Evolutionary conservation across 495 filamentous ascomycete genomes (phyloP), one percentile per base, ranked within the genome.

Genomic region (Tuber aestivum): DNA sequence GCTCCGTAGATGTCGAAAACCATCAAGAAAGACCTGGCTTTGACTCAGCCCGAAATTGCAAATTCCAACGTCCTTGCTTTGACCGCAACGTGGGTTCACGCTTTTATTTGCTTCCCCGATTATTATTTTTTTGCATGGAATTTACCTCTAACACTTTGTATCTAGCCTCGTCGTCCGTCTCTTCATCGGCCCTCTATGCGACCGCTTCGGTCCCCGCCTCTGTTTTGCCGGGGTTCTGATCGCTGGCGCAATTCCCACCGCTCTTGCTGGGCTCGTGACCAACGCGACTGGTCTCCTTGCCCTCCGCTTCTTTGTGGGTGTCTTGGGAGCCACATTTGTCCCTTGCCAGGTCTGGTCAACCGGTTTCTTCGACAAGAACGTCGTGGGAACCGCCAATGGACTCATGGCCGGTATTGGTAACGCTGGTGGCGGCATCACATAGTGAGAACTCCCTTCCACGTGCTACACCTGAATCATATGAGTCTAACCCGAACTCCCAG

Each of bases 301-400:
- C 21, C 86, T 94, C 72, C 90, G 95, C 44, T 97, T 97, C 86
- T 97, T 97, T 85, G 88, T 97, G 73, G 95, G 95, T 48, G 97
- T 98, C 74, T 88, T 98, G 1, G 95, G 95, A 42, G 95, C 92
- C 0, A 89, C 89, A 8, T 98, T 98, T 77, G 94, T 98, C 4
- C 95, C 95, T 3, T 97, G 95, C 83, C 95, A 97, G 79, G 95
- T 97, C 12, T 98, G 95, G 94, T 92, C 91, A 41, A 97, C 95
- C 0, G 94, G 92, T 2, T 97, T 95, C 86, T 97, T 95, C 81
- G 95, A 98, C 86, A 97, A 97, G 86, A 96, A 93, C 81, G 89
- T 97, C 27, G 92, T 98, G 37, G 95, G 95, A 45, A 93, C 93
- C 7, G 93, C 94, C 74, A 98, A 97, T 81, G 91, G 93, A 12